Evolutionary conservation across 2,329 filamentous ascomycete genomes (phyloP).

Genomic region (Hypocrella siamensis): DNA sequence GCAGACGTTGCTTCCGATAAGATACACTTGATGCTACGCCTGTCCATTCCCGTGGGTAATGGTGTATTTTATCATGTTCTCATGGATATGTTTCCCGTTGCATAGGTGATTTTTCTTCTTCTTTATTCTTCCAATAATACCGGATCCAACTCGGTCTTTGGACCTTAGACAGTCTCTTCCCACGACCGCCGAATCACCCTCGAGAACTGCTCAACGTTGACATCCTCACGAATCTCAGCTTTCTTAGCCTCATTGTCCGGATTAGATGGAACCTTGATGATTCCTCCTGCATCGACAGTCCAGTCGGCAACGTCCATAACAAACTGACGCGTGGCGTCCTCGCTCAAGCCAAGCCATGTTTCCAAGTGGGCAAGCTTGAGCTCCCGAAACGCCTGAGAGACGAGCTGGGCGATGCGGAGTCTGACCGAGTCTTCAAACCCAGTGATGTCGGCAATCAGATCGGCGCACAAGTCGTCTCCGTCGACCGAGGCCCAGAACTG

Average conservation of each 20-base stretch:
- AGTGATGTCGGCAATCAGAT: constrained; percentile 82
- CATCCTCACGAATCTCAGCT: constrained; percentile 86
- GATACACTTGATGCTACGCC: too few species aligned
- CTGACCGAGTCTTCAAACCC: constrained; percentile 94
- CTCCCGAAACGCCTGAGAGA: constrained; percentile 68
- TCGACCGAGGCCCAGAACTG: constrained; percentile 89
- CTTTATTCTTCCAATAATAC: constrained; percentile 3
- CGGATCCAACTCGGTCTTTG: too few species aligned
- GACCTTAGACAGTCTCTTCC: constrained; percentile 45
- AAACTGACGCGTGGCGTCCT: constrained; percentile 58
- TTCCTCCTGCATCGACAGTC: constrained; percentile 52
- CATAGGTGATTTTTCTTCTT: neutral
- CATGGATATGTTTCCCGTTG: too few species aligned
- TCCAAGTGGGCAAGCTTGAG: constrained; percentile 52
- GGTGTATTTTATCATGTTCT: too few species aligned
- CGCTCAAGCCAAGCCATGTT: constrained; percentile 59
- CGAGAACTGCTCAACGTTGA: constrained; percentile 75
- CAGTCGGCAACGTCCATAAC: constrained; percentile 76
- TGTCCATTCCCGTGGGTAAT: too few species aligned
- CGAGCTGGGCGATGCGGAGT: constrained; percentile 73
- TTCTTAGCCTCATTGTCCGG: constrained; percentile 97
- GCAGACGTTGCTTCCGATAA: too few species aligned
- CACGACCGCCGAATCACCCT: constrained; percentile 71
- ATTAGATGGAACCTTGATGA: constrained; percentile 72
- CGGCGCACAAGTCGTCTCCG: constrained; percentile 87